Conservation (phyloP, 306 rosid species). For the Macrotyloma uniflorum region DNA sequence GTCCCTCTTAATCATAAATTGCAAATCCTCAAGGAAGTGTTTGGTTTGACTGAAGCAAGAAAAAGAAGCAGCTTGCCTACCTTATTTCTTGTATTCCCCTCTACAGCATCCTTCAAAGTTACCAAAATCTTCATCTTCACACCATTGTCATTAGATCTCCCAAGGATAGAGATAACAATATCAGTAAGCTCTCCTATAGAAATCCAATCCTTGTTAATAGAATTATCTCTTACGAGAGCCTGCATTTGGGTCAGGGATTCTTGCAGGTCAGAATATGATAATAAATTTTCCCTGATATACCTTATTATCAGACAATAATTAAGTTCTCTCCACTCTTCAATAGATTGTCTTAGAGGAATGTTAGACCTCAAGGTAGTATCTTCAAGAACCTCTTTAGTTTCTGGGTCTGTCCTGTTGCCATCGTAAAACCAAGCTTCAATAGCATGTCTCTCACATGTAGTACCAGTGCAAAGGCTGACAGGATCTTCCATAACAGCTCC, state of each 20-base stretch:
- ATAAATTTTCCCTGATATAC: conserved; percentile 54
- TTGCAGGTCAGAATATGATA: conserved; percentile 44
- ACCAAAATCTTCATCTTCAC: conserved; percentile 61
- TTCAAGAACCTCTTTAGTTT: conserved; percentile 65
- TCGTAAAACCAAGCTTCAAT: conserved; percentile 59
- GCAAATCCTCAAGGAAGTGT: neutral
- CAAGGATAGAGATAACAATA: conserved; percentile 56
- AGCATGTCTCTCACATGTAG: conserved; percentile 85
- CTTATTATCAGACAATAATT: conserved; percentile 70
- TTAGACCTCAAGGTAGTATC: conserved; percentile 65
- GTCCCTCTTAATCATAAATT: conserved; percentile 21
- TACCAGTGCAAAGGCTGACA: conserved; percentile 86
- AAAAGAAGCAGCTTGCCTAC: conserved; percentile 43
- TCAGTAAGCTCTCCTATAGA: conserved; percentile 65
- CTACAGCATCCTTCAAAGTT: conserved; percentile 66
- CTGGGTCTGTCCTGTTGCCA: conserved; percentile 62
- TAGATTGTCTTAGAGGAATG: conserved; percentile 70
- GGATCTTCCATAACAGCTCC: conserved; percentile 79
- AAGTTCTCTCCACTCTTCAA: conserved; percentile 87
- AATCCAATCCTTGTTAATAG: conserved; percentile 86
- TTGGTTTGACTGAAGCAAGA: conserved; percentile 19
- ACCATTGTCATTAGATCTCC: conserved; percentile 51
- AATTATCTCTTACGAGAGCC: conserved; percentile 62
- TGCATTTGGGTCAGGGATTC: conserved; percentile 64
- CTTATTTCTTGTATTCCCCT: conserved; percentile 80